Evolutionary conservation across 2,329 filamentous ascomycete genomes (phyloP).

Genomic region (Hypoxylon sp.): DNA sequence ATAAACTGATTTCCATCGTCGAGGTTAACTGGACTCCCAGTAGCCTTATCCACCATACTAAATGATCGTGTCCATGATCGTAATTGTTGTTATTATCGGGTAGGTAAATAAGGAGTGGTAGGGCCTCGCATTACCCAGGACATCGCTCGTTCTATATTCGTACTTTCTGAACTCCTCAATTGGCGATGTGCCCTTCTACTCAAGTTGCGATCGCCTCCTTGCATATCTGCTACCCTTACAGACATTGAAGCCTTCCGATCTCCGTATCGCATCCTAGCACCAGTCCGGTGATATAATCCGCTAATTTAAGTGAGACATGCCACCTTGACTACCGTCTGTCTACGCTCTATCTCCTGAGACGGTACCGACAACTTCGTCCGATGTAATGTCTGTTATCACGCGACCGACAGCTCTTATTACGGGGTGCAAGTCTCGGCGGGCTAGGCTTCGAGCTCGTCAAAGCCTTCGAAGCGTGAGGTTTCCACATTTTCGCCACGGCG

Average conservation of each 20-base stretch:
- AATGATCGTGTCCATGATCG: too few species aligned
- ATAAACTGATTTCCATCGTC: too few species aligned
- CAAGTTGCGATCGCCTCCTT: too few species aligned
- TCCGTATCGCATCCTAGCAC: background rate
- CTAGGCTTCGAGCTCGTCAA: background rate
- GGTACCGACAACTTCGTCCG: background rate
- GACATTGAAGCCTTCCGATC: background rate
- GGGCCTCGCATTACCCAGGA: too few species aligned
- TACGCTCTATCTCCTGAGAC: background rate
- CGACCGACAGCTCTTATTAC: background rate
- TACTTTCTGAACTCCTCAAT: background rate
- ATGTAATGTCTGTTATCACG: background rate
- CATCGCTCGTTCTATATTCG: too few species aligned
- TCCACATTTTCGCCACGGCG: background rate
- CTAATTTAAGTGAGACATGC: background rate
- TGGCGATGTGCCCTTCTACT: too few species aligned
- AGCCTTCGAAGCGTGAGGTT: background rate
- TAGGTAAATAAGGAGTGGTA: too few species aligned
- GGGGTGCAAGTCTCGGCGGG: background rate
- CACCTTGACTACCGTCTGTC: background rate
- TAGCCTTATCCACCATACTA: too few species aligned
- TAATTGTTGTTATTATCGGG: too few species aligned
- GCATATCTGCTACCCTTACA: background rate
- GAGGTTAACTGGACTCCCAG: too few species aligned
- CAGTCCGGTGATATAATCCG: background rate